These are phyloP conservation scores for Vinca minor DNA, from an alignment of 257 asterid species.

Conservation along the genomic window DNA sequence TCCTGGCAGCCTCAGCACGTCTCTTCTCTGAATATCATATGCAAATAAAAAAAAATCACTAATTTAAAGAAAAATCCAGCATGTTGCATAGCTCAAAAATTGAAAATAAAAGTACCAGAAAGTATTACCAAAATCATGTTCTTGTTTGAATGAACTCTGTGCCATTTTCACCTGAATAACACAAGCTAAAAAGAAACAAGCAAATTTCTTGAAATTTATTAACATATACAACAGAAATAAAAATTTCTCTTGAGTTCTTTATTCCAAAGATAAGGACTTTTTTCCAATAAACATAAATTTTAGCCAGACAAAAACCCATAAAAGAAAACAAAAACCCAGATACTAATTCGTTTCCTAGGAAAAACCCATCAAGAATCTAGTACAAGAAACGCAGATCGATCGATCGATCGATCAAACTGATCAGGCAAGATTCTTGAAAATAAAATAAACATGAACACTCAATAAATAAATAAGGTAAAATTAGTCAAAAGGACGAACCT, in stretches of 20 bases:
- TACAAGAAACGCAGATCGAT: constrained; percentile 7
- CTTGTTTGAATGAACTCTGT: constrained; percentile 57
- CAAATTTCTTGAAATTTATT: no score
- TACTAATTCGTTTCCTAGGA: not conserved
- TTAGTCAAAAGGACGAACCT: constrained; percentile 21
- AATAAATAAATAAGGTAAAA: not conserved
- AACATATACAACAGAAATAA: no score
- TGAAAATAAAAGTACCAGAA: constrained; percentile 9
- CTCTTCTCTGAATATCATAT: constrained; percentile 37
- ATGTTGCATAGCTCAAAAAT: constrained; percentile 1
- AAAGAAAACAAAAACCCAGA: not conserved
- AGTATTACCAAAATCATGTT: constrained; percentile 57
- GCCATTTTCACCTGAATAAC: constrained; percentile 40
- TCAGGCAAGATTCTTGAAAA: constrained; percentile 6
- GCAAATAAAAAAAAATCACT: not conserved
- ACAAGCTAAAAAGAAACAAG: constrained; percentile 7
- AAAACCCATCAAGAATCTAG: constrained; percentile 14
- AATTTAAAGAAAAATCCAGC: not conserved
- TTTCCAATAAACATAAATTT: no score
- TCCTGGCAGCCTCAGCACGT: constrained; percentile 66
- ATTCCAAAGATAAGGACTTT: not conserved
- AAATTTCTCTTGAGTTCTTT: not conserved
- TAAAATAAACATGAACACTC: not conserved
- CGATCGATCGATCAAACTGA: constrained; percentile 11
- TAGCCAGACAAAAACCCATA: no score